Evolutionary conservation across 1,284 basidiomycete genomes (phyloP).

Genomic region (Cryptococcus sp.): DNA sequence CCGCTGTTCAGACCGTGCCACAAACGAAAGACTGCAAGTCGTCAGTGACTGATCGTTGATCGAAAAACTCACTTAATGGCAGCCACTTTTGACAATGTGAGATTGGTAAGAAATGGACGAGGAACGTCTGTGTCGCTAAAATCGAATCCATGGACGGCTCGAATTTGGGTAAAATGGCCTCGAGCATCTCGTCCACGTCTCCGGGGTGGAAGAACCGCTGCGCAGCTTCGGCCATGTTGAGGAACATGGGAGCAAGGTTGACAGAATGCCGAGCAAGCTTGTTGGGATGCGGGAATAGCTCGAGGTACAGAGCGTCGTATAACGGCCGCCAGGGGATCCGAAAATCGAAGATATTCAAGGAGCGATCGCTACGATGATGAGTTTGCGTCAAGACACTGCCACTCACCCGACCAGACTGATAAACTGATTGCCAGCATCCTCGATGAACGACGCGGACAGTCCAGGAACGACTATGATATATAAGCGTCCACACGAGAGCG

Average conservation of each 20-base stretch:
- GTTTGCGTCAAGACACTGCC: constrained; percentile 48
- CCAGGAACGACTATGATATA: constrained; percentile 57
- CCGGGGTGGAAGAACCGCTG: constrained; percentile 88
- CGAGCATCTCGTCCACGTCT: constrained; percentile 87
- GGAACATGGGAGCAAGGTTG: constrained; percentile 59
- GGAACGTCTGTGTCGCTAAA: constrained; percentile 75
- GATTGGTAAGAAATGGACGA: constrained; percentile 76
- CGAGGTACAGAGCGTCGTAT: constrained; percentile 74
- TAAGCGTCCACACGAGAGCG: neutral
- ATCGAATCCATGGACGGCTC: constrained; percentile 74
- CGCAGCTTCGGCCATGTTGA: constrained; percentile 77
- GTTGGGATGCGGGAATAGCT: constrained; percentile 78
- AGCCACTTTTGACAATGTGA: constrained; percentile 77
- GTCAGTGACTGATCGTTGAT: constrained; percentile 3
- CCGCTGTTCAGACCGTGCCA: constrained; percentile 84
- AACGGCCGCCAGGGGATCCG: constrained; percentile 86
- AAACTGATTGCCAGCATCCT: constrained; percentile 56
- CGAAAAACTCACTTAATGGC: constrained; percentile 59
- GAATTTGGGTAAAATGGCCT: constrained; percentile 64
- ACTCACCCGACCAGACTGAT: constrained; percentile 63
- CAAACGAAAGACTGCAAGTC: constrained; percentile 63
- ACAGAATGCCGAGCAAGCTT: constrained; percentile 77
- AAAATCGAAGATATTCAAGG: constrained; percentile 76
- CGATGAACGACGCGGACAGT: constrained; percentile 56
- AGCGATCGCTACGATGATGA: constrained; percentile 66